Evolutionary conservation across 2,329 filamentous ascomycete genomes (phyloP).

Genomic region (Xylariaceae sp.): DNA sequence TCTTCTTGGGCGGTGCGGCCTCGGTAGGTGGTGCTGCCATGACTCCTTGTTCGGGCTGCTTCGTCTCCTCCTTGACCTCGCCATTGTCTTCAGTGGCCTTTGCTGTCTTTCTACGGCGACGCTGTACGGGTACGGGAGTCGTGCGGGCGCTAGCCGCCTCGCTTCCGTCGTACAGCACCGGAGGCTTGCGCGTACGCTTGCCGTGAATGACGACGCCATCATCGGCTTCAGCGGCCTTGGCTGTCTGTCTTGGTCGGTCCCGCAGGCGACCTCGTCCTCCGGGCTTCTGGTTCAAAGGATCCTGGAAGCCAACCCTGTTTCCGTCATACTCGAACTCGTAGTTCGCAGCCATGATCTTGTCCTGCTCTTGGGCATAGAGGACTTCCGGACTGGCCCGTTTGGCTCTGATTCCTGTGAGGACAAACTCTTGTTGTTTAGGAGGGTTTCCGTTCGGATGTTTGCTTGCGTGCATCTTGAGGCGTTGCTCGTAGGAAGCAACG

Average conservation of each 20-base stretch:
- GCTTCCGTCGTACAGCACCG: constrained; percentile 46
- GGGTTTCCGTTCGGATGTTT: constrained; percentile 40
- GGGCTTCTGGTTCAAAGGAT: constrained; percentile 52
- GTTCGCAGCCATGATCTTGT: constrained; percentile 53
- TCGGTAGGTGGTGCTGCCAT: constrained; percentile 15
- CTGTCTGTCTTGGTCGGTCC: constrained; percentile 53
- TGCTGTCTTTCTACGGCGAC: constrained; percentile 26
- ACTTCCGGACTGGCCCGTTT: constrained; percentile 40
- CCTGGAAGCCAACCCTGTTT: constrained; percentile 54
- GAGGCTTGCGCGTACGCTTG: constrained; percentile 50
- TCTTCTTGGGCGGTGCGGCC: constrained; percentile 29
- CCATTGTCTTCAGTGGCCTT: constrained; percentile 24
- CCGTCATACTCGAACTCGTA: constrained; percentile 59
- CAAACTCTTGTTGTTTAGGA: constrained; percentile 46
- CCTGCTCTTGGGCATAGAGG: constrained; percentile 44
- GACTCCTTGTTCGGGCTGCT: constrained; percentile 9
- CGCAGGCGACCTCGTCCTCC: constrained; percentile 52
- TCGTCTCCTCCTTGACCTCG: constrained; percentile 18
- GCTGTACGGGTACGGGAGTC: constrained; percentile 39
- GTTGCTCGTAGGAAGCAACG: constrained; percentile 36
- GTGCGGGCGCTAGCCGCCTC: constrained; percentile 48
- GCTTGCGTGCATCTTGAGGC: constrained; percentile 39
- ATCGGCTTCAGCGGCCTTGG: constrained; percentile 52
- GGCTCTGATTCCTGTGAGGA: constrained; percentile 49
- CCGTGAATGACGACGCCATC: constrained; percentile 43